These are phyloP conservation scores for Penicillium vulpinum DNA, from an alignment of 2,329 filamentous ascomycete species.

Conservation along the genomic window DNA sequence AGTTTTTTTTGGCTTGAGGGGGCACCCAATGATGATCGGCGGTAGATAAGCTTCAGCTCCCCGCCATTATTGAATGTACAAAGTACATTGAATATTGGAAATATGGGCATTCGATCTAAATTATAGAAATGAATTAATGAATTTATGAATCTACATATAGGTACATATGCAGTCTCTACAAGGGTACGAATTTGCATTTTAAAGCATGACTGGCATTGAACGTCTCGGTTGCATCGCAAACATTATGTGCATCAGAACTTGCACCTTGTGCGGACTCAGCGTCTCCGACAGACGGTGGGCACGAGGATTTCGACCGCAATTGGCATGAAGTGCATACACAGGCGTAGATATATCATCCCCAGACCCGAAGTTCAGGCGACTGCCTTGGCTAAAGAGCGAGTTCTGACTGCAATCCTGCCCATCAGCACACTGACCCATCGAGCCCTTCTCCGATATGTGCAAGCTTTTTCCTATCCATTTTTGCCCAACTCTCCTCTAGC, in stretches of 20 bases:
- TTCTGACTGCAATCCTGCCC: slow-evolving; percentile 24
- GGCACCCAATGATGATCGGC: slow-evolving; percentile 7
- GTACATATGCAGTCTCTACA: not conserved
- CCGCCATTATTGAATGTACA: too few relatives aligned
- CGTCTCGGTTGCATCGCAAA: slow-evolving; percentile 28
- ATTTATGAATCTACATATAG: not conserved
- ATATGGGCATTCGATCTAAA: not conserved
- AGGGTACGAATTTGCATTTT: slow-evolving; percentile 4
- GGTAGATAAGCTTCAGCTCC: slow-evolving; percentile 8
- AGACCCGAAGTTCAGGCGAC: slow-evolving; percentile 21
- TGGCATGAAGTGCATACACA: slow-evolving; percentile 15
- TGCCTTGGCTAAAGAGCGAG: slow-evolving; percentile 20
- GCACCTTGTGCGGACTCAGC: slow-evolving; percentile 20
- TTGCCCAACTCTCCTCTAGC: slow-evolving; percentile 17
- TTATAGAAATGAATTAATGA: not conserved
- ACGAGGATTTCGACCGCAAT: slow-evolving; percentile 18
- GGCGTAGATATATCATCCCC: slow-evolving; percentile 18
- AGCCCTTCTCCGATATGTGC: slow-evolving; percentile 14
- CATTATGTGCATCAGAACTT: slow-evolving; percentile 40
- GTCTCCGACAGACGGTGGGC: slow-evolving; percentile 8
- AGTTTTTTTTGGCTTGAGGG: not conserved
- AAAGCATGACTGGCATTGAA: slow-evolving; percentile 30
- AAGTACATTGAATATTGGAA: too few relatives aligned
- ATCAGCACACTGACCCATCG: slow-evolving; percentile 22
- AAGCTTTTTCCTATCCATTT: slow-evolving; percentile 24